A percentile compares a stretch with the other conserved stretches of the same genome.
Conservation (phyloP, 2,329 filamentous ascomycete genomes). For the Didymella sp. region DNA sequence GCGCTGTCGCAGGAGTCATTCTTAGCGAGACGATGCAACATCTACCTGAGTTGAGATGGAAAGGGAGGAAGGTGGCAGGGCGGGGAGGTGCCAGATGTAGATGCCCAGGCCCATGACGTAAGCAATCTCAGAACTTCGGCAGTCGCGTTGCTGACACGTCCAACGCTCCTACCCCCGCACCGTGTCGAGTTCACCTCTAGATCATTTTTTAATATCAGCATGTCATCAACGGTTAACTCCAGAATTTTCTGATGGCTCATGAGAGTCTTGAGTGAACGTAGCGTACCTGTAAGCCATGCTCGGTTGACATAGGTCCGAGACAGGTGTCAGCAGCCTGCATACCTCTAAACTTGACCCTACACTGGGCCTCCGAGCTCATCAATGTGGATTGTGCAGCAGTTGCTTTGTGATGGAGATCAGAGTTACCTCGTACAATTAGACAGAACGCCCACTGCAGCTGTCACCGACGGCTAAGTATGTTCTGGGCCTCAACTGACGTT, state of each 20-base stretch:
- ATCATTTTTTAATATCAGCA: neutral
- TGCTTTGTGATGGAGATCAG: neutral
- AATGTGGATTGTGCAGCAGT: neutral
- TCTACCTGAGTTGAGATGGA: neutral
- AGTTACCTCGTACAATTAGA: neutral
- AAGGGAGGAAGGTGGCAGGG: neutral
- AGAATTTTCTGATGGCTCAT: neutral
- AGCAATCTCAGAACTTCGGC: neutral
- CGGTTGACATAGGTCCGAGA: neutral
- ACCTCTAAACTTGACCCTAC: neutral
- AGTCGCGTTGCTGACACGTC: neutral
- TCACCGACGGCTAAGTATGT: neutral
- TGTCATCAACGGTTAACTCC: neutral
- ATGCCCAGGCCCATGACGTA: neutral
- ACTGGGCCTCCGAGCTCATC: neutral
- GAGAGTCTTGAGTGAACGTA: neutral
- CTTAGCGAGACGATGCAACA: neutral
- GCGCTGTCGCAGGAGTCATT: neutral
- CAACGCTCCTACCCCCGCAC: neutral
- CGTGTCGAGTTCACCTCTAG: neutral
- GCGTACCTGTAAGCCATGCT: neutral
- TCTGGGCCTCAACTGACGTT: neutral
- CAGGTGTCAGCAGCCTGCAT: neutral
- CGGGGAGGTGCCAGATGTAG: neutral
- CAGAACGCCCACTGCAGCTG: neutral